These are phyloP conservation scores for Botrytis porri DNA, from an alignment of 2,329 filamentous ascomycete species.

Conservation along the genomic window DNA sequence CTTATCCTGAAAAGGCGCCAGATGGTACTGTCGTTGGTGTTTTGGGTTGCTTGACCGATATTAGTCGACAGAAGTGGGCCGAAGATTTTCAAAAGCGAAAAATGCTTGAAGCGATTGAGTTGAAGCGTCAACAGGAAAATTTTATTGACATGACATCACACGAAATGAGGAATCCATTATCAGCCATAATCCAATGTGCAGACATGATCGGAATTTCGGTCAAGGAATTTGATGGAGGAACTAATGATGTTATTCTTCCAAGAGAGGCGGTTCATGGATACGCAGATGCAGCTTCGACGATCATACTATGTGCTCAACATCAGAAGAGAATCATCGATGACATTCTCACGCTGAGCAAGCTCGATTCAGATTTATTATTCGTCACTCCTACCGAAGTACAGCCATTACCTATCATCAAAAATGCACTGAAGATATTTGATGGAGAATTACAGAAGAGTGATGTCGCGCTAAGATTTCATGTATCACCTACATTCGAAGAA, in stretches of 20 bases:
- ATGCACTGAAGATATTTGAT: constrained; percentile 74
- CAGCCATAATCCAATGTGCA: constrained; percentile 67
- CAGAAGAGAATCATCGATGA: constrained; percentile 67
- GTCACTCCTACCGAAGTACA: constrained; percentile 70
- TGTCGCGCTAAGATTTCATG: constrained; percentile 62
- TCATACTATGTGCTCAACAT: constrained; percentile 74
- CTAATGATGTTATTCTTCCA: constrained; percentile 60
- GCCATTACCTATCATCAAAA: constrained; percentile 63
- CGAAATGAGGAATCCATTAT: constrained; percentile 71
- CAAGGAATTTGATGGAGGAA: constrained; percentile 48
- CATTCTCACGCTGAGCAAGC: constrained; percentile 63
- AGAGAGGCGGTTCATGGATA: constrained; percentile 52
- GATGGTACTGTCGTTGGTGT: constrained; percentile 65
- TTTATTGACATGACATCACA: constrained; percentile 75
- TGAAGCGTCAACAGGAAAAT: constrained; percentile 69
- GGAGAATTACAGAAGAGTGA: constrained; percentile 67
- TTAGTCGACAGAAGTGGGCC: constrained; percentile 80
- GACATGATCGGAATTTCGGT: constrained; percentile 59
- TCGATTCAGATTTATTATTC: constrained; percentile 67
- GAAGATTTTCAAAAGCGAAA: constrained; percentile 42
- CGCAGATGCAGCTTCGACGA: constrained; percentile 77
- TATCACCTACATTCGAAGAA: constrained; percentile 59
- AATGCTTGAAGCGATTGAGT: constrained; percentile 52
- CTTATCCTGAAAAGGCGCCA: constrained; percentile 67
- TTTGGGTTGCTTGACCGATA: constrained; percentile 81